A percentile compares a stretch with the other conserved stretches of the same genome.
Conservation (phyloP, 1,139 yeast species). For the Sporopachydermia cereana region DNA sequence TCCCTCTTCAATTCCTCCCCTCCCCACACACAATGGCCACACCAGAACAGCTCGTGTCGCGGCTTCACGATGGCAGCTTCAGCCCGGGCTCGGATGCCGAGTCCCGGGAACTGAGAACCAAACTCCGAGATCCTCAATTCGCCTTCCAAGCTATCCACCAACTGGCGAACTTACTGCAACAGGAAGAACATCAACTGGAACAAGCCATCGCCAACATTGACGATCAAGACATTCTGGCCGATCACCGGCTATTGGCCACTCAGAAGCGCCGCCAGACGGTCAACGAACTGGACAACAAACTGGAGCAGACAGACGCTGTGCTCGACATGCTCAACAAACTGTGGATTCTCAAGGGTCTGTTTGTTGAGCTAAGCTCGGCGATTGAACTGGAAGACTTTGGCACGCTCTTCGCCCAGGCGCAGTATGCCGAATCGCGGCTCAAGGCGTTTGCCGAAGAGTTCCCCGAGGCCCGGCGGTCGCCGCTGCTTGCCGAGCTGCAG, state of each 20-base stretch:
- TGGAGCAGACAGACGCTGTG: neutral
- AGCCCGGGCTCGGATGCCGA: too few species aligned
- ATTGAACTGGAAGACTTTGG: neutral
- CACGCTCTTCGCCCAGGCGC: neutral
- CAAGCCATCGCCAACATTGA: neutral
- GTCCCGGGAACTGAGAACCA: too few species aligned
- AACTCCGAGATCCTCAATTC: too few species aligned
- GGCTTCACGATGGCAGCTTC: too few species aligned
- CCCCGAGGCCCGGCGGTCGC: neutral
- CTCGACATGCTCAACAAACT: slow-evolving; percentile 3
- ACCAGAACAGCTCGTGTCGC: too few species aligned
- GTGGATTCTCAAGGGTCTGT: slow-evolving; percentile 4
- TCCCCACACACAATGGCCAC: too few species aligned
- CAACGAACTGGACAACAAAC: neutral
- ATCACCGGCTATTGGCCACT: neutral
- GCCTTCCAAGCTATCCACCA: too few species aligned
- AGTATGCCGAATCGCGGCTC: neutral
- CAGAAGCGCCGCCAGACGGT: neutral
- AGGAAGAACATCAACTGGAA: neutral
- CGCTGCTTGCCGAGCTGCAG: neutral
- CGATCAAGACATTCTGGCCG: neutral
- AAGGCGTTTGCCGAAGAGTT: neutral
- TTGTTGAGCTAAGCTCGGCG: neutral
- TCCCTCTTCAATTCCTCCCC: too few species aligned
- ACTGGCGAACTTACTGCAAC: neutral